These are phyloP conservation scores for Dactylellina drechsleri DNA, from an alignment of 2,329 filamentous ascomycete genomes.

Conservation along the genomic window DNA sequence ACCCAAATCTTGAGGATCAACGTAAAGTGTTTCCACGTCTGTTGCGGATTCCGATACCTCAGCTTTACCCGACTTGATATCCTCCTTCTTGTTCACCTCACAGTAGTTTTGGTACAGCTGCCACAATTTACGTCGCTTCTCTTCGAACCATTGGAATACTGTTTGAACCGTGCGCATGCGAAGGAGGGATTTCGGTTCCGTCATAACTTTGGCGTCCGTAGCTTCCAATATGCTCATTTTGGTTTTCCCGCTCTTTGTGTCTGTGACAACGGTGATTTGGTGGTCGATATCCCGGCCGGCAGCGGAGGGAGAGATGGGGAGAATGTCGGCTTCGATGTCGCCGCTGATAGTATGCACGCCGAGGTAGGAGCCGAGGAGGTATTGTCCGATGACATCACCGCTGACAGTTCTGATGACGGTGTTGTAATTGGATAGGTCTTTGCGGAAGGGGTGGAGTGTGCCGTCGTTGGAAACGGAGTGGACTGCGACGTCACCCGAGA, in stretches of 20 bases:
- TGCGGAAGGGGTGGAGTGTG: constrained; percentile 45
- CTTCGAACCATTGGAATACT: constrained; percentile 45
- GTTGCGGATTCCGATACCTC: constrained; percentile 18
- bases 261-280: constrained; percentile 34
- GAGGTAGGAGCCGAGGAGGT: constrained; percentile 48
- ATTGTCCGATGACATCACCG: constrained; percentile 49
- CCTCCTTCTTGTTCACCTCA: constrained; percentile 11
- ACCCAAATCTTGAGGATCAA: constrained; percentile 28
- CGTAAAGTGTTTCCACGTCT: constrained; percentile 27
- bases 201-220: constrained; percentile 46
- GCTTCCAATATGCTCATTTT: constrained; percentile 45
- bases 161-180: constrained; percentile 36
- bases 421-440: constrained; percentile 40
- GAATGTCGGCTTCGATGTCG: constrained; percentile 51
- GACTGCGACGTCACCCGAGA: constrained; percentile 46
- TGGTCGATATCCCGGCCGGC: constrained; percentile 31
- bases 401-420: constrained; percentile 37
- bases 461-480: constrained; percentile 53
- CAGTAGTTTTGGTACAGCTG: constrained; percentile 48
- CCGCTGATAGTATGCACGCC: constrained; percentile 47
- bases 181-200: constrained; percentile 43
- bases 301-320: constrained; percentile 37
- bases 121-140: constrained; percentile 25
- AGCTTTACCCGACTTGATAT: constrained; percentile 14
- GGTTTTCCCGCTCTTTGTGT: constrained; percentile 41